phyloP scores from a whole-genome alignment of 257 asterid genomes.

The Jacaranda copaia region DNA sequence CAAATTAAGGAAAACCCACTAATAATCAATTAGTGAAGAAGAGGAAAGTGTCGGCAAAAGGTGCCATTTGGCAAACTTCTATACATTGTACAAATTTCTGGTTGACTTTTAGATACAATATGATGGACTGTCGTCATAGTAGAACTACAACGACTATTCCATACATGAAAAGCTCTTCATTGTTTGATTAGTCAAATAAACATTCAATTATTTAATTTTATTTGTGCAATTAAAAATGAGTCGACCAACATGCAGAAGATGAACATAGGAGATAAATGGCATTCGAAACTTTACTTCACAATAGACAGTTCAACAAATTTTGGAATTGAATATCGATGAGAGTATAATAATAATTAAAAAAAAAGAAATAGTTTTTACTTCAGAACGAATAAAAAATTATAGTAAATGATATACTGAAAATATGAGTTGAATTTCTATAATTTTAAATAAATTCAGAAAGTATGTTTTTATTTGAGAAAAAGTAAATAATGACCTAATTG shows the following conservation, averaged over 20 bases:
- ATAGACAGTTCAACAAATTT: too few species aligned
- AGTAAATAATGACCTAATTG: too few species aligned
- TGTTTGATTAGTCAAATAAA: slow-evolving; percentile 8
- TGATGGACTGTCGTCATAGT: neutral
- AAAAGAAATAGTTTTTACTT: too few species aligned
- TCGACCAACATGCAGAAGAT: neutral
- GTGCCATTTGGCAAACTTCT: slow-evolving; percentile 55
- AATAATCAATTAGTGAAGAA: neutral
- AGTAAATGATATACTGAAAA: too few species aligned
- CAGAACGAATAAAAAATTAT: too few species aligned
- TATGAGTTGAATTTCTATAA: too few species aligned
- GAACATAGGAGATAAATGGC: too few species aligned
- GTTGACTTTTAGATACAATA: slow-evolving; percentile 26
- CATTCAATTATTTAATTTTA: slow-evolving; percentile 8
- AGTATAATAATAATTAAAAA: too few species aligned
- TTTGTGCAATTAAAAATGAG: neutral
- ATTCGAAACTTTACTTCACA: too few species aligned
- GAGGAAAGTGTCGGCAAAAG: neutral
- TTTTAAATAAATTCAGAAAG: too few species aligned
- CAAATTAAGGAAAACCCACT: neutral
- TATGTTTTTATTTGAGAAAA: too few species aligned
- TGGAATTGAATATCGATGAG: too few species aligned
- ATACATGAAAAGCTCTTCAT: neutral
- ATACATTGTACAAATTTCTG: slow-evolving; percentile 10
- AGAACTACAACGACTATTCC: slow-evolving; percentile 29